Evolutionary conservation across 345 rosid species (phyloP).

Genomic region (Arabidopsis suecica): DNA sequence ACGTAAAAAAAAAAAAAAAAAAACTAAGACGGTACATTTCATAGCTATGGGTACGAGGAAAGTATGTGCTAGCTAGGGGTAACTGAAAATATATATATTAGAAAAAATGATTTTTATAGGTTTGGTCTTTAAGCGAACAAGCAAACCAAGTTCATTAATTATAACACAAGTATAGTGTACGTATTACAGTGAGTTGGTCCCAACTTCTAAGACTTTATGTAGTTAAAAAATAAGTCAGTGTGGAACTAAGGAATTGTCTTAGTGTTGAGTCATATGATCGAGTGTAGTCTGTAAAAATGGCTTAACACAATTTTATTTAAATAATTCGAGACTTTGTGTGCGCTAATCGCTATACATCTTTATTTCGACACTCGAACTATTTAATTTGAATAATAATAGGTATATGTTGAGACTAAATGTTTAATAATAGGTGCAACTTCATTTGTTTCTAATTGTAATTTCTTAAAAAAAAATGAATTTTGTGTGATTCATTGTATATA

Average conservation of each 20-base stretch:
- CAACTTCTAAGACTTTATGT: background rate
- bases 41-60: background rate
- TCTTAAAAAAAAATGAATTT: background rate
- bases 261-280: background rate
- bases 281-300: background rate
- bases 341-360: no score
- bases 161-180: background rate
- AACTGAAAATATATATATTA: no score
- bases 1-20: background rate
- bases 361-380: no score
- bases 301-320: background rate
- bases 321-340: no score
- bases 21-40: background rate
- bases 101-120: background rate
- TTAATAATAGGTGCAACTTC: background rate
- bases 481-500: background rate
- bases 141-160: background rate
- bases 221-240: background rate
- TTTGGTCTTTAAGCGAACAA: background rate
- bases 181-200: background rate
- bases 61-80: no score
- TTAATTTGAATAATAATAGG: no score
- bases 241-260: background rate
- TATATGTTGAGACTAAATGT: no score
- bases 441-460: background rate